These are phyloP conservation scores for Boletus patriciae DNA, from an alignment of 768 basidiomycete genomes.

Conservation along the genomic window DNA sequence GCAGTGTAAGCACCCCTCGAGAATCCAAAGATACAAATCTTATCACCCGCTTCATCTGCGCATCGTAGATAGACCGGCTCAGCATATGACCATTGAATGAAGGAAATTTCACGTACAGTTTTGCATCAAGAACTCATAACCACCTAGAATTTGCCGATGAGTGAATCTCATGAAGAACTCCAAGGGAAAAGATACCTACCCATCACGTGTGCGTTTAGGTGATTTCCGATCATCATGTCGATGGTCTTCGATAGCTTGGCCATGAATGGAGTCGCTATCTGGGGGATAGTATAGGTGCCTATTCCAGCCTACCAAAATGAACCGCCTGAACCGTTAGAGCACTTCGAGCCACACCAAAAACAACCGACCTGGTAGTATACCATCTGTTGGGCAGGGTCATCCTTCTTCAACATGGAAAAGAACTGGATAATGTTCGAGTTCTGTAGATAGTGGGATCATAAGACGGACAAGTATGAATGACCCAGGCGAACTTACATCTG, in stretches of 20 bases:
- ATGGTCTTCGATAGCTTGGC: slow-evolving; percentile 54
- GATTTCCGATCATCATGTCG: slow-evolving; percentile 60
- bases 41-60: slow-evolving; percentile 68
- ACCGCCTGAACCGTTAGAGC: background rate
- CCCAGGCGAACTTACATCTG: slow-evolving; percentile 45
- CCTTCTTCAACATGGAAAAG: slow-evolving; percentile 70
- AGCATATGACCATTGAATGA: background rate
- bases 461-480: background rate
- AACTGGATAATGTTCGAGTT: slow-evolving; percentile 74
- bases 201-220: slow-evolving; percentile 71
- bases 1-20: slow-evolving; percentile 77
- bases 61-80: background rate
- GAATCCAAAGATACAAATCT: slow-evolving; percentile 79
- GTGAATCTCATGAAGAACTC: slow-evolving; percentile 3
- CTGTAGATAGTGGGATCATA: slow-evolving; percentile 31
- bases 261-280: slow-evolving; percentile 58
- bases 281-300: slow-evolving; percentile 66
- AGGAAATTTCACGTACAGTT: slow-evolving; percentile 48
- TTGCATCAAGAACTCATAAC: slow-evolving; percentile 79
- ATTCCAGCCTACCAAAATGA: slow-evolving; percentile 56
- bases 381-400: slow-evolving; percentile 57
- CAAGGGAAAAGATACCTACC: slow-evolving; percentile 35
- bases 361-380: slow-evolving; percentile 68
- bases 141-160: slow-evolving; percentile 42
- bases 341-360: background rate